Conservation (phyloP, 2,329 filamentous ascomycete species). For the Alternaria gansuensis region DNA sequence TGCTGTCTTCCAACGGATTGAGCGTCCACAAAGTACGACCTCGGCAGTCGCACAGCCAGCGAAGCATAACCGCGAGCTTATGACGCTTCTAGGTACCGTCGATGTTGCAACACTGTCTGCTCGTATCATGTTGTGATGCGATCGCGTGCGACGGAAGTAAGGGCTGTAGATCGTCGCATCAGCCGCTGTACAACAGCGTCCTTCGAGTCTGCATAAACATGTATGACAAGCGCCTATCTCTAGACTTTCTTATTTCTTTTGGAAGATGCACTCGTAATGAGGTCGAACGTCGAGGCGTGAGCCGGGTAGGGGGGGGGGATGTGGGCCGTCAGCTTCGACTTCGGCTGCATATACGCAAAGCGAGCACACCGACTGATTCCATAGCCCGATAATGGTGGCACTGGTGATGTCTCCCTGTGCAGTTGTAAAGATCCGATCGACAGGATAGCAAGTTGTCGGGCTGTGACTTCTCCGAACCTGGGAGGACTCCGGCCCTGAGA, state of each 20-base stretch:
- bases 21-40: conserved; percentile 19
- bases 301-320: conserved; percentile 21
- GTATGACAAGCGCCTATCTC: conserved; percentile 24
- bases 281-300: conserved; percentile 2
- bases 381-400: conserved; percentile 14
- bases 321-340: conserved; percentile 7
- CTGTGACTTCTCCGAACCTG: conserved; percentile 1
- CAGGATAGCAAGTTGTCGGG: neutral
- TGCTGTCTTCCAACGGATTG: conserved; percentile 9
- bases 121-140: conserved; percentile 11
- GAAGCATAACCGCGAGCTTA: conserved; percentile 16
- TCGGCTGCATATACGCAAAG: conserved; percentile 19
- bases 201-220: conserved; percentile 18
- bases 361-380: conserved; percentile 22
- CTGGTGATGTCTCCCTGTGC: neutral
- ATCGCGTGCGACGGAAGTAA: conserved; percentile 11
- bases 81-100: conserved; percentile 16
- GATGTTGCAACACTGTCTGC: conserved; percentile 24
- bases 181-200: conserved; percentile 26
- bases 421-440: neutral
- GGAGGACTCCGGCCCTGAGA: too few species aligned
- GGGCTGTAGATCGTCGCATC: conserved; percentile 19
- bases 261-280: conserved; percentile 6
- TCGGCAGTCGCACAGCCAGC: conserved; percentile 26
- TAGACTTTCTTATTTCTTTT: conserved; percentile 10